These are phyloP conservation scores for Phyllostachys edulis DNA, from an alignment of 176 grass and related monocot species.

Conservation along the genomic window DNA sequence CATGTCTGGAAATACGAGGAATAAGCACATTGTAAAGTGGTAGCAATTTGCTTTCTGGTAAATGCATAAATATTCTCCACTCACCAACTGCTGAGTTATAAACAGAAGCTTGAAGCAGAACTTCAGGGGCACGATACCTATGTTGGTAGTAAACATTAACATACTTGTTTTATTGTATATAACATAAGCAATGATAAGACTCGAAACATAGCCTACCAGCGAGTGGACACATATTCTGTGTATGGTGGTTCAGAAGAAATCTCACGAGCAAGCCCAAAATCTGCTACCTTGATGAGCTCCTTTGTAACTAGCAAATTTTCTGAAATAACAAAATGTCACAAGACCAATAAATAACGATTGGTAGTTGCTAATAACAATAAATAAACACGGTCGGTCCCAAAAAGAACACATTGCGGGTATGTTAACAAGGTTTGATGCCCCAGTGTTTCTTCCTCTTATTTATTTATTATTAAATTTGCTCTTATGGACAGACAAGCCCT, in stretches of 20 bases:
- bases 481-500: neutral
- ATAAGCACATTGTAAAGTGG: conserved; percentile 9
- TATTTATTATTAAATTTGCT: neutral
- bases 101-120: conserved; percentile 89
- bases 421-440: neutral
- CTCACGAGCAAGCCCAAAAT: conserved; percentile 99
- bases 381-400: neutral
- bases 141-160: conserved; percentile 26
- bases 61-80: conserved; percentile 44
- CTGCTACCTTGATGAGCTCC: conserved; percentile 86
- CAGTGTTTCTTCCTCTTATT: neutral
- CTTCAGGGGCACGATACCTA: conserved; percentile 97
- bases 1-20: conserved; percentile 64
- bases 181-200: conserved; percentile 14
- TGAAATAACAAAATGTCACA: conserved; percentile 47
- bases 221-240: conserved; percentile 98
- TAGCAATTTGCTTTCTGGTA: neutral
- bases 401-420: neutral
- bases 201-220: conserved; percentile 55
- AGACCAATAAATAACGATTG: neutral
- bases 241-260: conserved; percentile 86
- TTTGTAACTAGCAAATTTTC: conserved; percentile 94
- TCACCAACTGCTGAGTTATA: conserved; percentile 95
- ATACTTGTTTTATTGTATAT: neutral
- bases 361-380: neutral